Base-by-base conservation (phyloP, 306 rosid genomes). In the Myrica gale region DNA sequence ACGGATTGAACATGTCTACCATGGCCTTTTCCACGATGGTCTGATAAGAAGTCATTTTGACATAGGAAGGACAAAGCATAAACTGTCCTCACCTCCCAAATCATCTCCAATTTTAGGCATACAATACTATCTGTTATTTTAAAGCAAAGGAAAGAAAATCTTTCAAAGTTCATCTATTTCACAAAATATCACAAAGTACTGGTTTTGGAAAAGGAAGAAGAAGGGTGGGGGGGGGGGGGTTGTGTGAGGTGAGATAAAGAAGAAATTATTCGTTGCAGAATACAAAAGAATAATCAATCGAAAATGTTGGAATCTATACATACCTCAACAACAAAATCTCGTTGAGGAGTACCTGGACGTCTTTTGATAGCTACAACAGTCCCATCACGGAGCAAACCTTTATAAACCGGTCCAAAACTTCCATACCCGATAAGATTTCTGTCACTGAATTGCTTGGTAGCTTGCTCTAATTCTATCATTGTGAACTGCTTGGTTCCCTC, bases 351-450 rank as follows among this genome's bases (percentile, higher is more conserved):
- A 55, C 86, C 89, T 1, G 81, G 68, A 2, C 89, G 86, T 80
- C 76, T 69, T 82, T 85, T 85, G 79, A 85, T 72, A 55, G 82
- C 86, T 45, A 82, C 89, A 16, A 85, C 80, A 12, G 84, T 82
- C 19, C 89, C 89, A 57, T 85, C 89, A 51, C 62, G 63, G 53
- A 85, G 82, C 51, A 85, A 65, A 23, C 86, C 89, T 58, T 73
- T 82, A 48, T 82, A 85, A 71, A 85, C 89, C 10, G 79, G 78
- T n/a, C 89, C 89, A 52, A 85, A 85, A 45, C 84, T 77, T 77
- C 89, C 89, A 77, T 62, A 85, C 20, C 89, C 89, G 32, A 85
- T 74, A 19, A 82, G 82, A 69, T 57, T 82, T 68, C 78, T 79
- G 46, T 85, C 86, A 52, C 68, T 69, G 79, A 85, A 85, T 45